Evolutionary conservation across 108 stramenopile genomes (phyloP), one percentile per base, ranked within the genome.

Genomic region (Pseudonitzschia multiseries): DNA sequence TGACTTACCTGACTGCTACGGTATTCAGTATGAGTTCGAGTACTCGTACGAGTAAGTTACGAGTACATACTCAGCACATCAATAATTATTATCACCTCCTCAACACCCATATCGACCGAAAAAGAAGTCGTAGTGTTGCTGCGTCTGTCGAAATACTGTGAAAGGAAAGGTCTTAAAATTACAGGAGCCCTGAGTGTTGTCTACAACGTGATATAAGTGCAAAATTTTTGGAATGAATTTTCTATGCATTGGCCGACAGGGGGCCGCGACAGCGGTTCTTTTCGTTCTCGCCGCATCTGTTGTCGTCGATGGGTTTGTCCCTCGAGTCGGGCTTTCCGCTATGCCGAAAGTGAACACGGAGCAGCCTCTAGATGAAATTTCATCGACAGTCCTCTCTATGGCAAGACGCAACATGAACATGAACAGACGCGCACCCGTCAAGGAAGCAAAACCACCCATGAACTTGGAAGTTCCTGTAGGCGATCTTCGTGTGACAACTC

Each of bases 361-460:
- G 15, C 24, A 22, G 14, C 53, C 9, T 8, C 14, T 24, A 8
- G 0, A 59, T 26, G 50, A 51, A n/a, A 15, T 59, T 27, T 53
- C 68, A 18, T 18, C 52, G 17, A 24, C 65, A 0, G 43, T 24
- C 9, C 22, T 69, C 8, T 61, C 57, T 52, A 69, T 69, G 56
- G 74, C 68, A 4, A 50, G 67, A 26, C 83, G 83, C 36, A 73
- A 80, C 20, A 72, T 75, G 15, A 79, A 77, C 53, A 59, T 59
- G 57, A 56, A 32, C 3, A 68, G 84, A 44, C 72, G 74, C 10
- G 57, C 69, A 9, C 75, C 62, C 48, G 65, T 74, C 40, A 51
- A 80, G 64, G 89, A 88, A 77, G 68, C 73, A 31, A 77, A 73
- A 54, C 95, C 95, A 13, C 82, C 86, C 52, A 94, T 96, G 95